Conservation (phyloP, 106 monocot species). For the Cymbidium sinense region DNA sequence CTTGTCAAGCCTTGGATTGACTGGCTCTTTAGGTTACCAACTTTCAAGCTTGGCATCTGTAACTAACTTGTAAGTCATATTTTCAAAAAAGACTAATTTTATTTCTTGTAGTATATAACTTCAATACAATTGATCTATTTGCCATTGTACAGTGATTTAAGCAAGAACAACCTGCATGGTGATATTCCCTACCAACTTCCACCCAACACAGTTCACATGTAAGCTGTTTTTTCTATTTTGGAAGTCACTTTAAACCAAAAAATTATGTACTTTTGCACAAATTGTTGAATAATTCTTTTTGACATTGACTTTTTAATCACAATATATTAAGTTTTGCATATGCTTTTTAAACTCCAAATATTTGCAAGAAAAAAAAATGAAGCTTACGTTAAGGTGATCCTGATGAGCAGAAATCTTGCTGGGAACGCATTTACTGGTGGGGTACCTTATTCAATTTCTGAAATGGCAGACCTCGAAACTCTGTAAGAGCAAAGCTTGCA, state of each 20-base stretch:
- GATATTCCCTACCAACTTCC: slow-evolving; percentile 98
- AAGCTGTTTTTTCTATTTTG: slow-evolving; percentile 20
- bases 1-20: slow-evolving; percentile 69
- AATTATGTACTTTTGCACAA: neutral
- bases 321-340: neutral
- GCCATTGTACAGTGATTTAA: slow-evolving; percentile 87
- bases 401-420: slow-evolving; percentile 62
- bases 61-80: slow-evolving; percentile 71
- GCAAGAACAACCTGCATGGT: slow-evolving; percentile 88
- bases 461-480: slow-evolving; percentile 77
- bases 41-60: slow-evolving; percentile 90
- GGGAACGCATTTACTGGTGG: slow-evolving; percentile 79
- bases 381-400: neutral
- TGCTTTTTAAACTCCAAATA: neutral
- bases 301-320: neutral
- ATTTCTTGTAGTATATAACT: slow-evolving; percentile 18
- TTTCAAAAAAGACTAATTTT: slow-evolving; percentile 1
- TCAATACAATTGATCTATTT: slow-evolving; percentile 41
- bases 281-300: neutral
- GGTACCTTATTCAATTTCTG: slow-evolving; percentile 91
- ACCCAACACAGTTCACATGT: slow-evolving; percentile 74
- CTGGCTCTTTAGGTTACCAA: slow-evolving; percentile 85
- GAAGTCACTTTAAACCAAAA: neutral
- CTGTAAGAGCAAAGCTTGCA: slow-evolving; percentile 39
- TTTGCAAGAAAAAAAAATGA: neutral